Evolutionary conservation across 768 basidiomycete species (phyloP).

Genomic region (Lentinula raphanica): DNA sequence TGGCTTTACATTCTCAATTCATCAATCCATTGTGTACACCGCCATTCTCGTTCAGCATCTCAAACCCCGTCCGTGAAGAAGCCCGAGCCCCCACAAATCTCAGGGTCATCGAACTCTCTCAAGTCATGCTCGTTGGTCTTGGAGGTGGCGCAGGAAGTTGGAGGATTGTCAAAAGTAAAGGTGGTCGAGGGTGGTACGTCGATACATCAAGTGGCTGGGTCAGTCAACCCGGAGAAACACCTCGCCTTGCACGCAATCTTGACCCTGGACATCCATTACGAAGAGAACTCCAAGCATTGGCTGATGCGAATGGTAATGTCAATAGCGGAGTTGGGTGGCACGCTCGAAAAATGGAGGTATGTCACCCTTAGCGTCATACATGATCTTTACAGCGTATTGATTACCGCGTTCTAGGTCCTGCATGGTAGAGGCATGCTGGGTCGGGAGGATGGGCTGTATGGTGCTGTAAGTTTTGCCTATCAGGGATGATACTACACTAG

Average conservation of each 20-base stretch:
- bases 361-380: slow-evolving; percentile 21
- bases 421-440: slow-evolving; percentile 89
- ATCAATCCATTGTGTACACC: slow-evolving; percentile 77
- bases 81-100: slow-evolving; percentile 61
- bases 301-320: slow-evolving; percentile 84
- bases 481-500: slow-evolving; percentile 73
- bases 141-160: slow-evolving; percentile 81
- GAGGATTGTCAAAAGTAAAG: slow-evolving; percentile 88
- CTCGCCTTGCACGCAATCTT: slow-evolving; percentile 56
- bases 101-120: slow-evolving; percentile 83
- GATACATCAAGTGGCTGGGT: slow-evolving; percentile 85
- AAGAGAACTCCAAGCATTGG: slow-evolving; percentile 63
- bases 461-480: slow-evolving; percentile 92
- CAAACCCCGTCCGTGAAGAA: slow-evolving; percentile 23
- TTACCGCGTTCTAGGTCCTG: slow-evolving; percentile 50
- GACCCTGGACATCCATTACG: slow-evolving; percentile 61
- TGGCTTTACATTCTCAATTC: slow-evolving; percentile 70
- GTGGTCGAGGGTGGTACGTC: slow-evolving; percentile 92
- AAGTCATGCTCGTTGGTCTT: slow-evolving; percentile 61
- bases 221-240: slow-evolving; percentile 33
- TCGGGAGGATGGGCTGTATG: slow-evolving; percentile 89
- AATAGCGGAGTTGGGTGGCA: slow-evolving; percentile 93
- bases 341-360: slow-evolving; percentile 92
- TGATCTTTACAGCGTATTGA: not conserved
- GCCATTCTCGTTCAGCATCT: slow-evolving; percentile 64